Conservation (phyloP, 108 stramenopile species). For the Craspedostauros australis region DNA sequence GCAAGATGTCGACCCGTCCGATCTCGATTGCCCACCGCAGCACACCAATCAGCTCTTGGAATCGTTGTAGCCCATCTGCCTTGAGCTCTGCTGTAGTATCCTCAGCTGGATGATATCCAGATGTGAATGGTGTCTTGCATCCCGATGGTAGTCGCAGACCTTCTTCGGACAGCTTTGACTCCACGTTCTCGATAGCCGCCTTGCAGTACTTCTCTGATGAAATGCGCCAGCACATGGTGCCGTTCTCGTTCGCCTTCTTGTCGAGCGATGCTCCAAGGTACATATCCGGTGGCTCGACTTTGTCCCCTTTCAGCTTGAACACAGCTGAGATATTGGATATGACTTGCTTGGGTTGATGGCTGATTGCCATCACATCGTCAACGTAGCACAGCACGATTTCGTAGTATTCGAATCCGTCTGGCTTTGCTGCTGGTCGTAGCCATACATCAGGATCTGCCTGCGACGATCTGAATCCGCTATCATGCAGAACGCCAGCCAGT, state of each 20-base stretch:
- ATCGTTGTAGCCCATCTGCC: too few species aligned
- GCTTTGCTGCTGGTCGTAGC: conserved; percentile 5
- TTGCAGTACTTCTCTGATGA: too few species aligned
- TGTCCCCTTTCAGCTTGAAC: conserved; percentile 12
- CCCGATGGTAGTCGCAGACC: too few species aligned
- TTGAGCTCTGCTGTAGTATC: too few species aligned
- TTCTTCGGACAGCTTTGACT: background rate
- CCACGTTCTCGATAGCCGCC: background rate
- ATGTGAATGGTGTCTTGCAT: too few species aligned
- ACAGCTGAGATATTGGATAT: background rate
- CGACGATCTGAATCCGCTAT: conserved; percentile 4
- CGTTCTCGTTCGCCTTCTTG: too few species aligned
- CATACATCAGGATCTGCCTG: conserved; percentile 30
- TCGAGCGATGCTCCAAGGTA: conserved; percentile 24
- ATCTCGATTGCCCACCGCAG: too few species aligned
- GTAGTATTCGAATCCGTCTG: conserved; percentile 13
- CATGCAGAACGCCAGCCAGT: too few species aligned
- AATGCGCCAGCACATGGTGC: too few species aligned
- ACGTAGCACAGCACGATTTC: conserved; percentile 23
- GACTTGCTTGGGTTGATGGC: conserved; percentile 1
- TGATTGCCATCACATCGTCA: conserved; percentile 14
- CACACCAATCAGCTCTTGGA: too few species aligned
- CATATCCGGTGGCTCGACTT: background rate
- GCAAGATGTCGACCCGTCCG: too few species aligned
- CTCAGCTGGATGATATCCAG: too few species aligned